These are phyloP conservation scores for Hypoxylon lenormandii DNA, from an alignment of 495 filamentous ascomycete species.

Conservation along the genomic window DNA sequence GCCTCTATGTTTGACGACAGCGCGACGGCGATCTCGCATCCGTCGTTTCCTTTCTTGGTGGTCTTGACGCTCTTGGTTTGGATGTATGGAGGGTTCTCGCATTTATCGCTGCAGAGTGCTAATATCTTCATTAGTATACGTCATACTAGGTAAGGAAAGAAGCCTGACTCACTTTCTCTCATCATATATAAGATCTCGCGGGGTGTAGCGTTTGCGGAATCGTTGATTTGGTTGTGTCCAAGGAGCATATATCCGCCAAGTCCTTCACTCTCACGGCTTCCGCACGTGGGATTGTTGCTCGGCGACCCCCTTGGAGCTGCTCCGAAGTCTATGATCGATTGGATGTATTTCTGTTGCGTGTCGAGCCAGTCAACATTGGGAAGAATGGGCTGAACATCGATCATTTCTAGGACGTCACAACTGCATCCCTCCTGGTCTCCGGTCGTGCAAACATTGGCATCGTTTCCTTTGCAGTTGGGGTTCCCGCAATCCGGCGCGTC, in stretches of 20 bases:
- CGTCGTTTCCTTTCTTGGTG: not conserved
- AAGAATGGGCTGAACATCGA: not conserved
- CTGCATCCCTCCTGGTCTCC: not conserved
- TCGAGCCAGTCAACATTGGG: not conserved
- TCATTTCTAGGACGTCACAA: not conserved
- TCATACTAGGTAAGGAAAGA: not conserved
- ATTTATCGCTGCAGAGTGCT: not conserved
- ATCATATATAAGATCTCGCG: constrained; percentile 3
- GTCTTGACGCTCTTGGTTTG: not conserved
- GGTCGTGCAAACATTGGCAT: not conserved
- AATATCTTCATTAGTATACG: not conserved
- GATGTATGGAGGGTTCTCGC: not conserved
- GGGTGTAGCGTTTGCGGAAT: not conserved
- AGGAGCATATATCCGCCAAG: not conserved
- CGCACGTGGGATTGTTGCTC: not conserved
- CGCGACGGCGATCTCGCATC: not conserved
- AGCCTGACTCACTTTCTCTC: not conserved
- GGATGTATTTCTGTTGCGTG: not conserved
- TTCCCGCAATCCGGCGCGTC: not conserved
- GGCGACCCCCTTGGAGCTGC: not conserved
- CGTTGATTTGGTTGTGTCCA: not conserved
- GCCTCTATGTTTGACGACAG: not conserved
- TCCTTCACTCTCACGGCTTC: not conserved
- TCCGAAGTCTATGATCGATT: not conserved
- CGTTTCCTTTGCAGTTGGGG: not conserved